phyloP scores from a whole-genome alignment of 257 asterid species.

The Capsicum pubescens region DNA sequence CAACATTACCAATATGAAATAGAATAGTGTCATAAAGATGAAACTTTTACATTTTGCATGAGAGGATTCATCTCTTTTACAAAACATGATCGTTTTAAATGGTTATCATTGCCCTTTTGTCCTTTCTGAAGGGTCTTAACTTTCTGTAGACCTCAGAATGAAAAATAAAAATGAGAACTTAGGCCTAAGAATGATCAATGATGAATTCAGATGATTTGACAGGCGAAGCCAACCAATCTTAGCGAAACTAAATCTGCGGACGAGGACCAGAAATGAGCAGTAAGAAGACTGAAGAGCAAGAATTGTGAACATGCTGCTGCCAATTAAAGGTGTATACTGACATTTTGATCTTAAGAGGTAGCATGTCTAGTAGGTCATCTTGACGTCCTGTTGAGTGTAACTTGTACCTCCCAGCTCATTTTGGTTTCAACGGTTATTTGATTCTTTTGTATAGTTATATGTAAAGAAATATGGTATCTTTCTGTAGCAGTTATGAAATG shows the following conservation, averaged over 20 bases:
- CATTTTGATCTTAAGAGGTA: neutral
- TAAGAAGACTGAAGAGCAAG: constrained; percentile 28
- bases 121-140: neutral
- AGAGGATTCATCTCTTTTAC: neutral
- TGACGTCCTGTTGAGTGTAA: constrained; percentile 6
- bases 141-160: neutral
- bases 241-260: constrained; percentile 42
- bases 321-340: neutral
- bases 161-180: neutral
- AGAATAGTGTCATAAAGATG: neutral
- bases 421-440: constrained; percentile 14
- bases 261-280: constrained; percentile 41
- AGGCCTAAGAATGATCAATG: constrained; percentile 7
- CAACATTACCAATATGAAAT: neutral
- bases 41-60: constrained; percentile 5
- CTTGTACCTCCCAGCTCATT: constrained; percentile 18
- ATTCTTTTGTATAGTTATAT: constrained; percentile 23
- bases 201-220: constrained; percentile 28
- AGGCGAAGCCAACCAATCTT: constrained; percentile 53
- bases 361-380: neutral
- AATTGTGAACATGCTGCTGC: constrained; percentile 22
- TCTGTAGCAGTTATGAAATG: constrained; percentile 6
- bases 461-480: constrained; percentile 23
- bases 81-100: neutral
- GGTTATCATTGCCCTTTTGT: neutral